These are phyloP conservation scores for Hymenotorrendiella dingleyae DNA, from an alignment of 2,329 filamentous ascomycete species.

Conservation along the genomic window DNA sequence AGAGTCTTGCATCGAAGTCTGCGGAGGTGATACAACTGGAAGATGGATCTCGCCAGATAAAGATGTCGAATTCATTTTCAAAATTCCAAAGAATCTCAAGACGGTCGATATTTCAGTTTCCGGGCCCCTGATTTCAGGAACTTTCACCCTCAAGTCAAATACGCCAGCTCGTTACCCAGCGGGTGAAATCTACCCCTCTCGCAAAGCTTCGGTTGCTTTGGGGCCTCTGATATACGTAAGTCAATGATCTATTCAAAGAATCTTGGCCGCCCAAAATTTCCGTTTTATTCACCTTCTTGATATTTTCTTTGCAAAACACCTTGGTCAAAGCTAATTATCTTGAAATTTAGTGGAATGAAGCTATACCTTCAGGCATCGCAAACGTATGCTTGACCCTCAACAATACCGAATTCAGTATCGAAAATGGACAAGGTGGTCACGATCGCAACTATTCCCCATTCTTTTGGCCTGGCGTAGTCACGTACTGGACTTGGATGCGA, in stretches of 20 bases:
- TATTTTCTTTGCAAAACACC: neutral
- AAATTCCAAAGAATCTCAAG: neutral
- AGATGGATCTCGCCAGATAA: neutral
- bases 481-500: conserved; percentile 1
- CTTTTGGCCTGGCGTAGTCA: neutral
- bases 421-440: conserved; percentile 1
- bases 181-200: neutral
- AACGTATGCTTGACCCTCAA: neutral
- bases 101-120: neutral
- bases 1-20: conserved; percentile 1
- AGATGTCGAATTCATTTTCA: conserved; percentile 2
- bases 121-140: neutral
- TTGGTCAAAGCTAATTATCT: neutral
- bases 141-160: neutral
- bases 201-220: neutral
- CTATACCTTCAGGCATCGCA: conserved; percentile 1
- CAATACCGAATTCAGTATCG: neutral
- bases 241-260: neutral
- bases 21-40: neutral
- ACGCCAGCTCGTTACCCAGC: conserved; percentile 6
- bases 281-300: neutral
- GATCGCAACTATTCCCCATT: conserved; percentile 2
- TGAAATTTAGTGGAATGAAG: conserved; percentile 3
- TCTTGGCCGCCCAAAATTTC: too few relatives aligned
- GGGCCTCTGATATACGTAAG: neutral